Evolutionary conservation across 345 rosid genomes (phyloP), one percentile per base, ranked within the genome.

Genomic region (Eucalyptus cladocalyx): DNA sequence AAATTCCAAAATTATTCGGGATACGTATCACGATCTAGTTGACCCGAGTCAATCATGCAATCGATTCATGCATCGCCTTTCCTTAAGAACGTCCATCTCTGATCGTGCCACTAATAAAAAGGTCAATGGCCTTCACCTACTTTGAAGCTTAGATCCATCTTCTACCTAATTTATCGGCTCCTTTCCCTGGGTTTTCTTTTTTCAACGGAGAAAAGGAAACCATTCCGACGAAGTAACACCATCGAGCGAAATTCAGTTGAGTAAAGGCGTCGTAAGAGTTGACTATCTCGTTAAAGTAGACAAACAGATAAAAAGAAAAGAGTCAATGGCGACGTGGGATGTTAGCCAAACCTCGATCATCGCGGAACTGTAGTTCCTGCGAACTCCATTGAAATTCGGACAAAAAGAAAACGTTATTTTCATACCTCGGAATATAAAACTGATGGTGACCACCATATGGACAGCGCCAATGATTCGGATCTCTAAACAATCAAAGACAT

Each of bases 1-100:
- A 21, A 37, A 69, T 69, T 11, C 2, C 2, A 1, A 69, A 18
- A 5, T 17, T 9, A 1, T 18, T 69, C 0, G 4, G 3, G 4
- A 69, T 69, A 8, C 43, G 0, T 14, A 18, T 19, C 28, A 37
- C 6, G 15, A 48, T 48, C 14, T 65, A 65, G 8, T 37, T 6
- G 47, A 76, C 19, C 5, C 26, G 1, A 69, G 43, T 34, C 26
- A 18, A 34, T 34, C 26, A 34, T 67, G 76, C 76, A 4, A n/a
- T 32, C 4, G 1, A 17, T 9, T 11, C 37, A 32, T 16, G 23
- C 21, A 34, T 17, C 2, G 80, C 43, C 80, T 34, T 9, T 60
- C 32, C 32, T 60, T 28, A 12, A 12, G 32, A 60, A 60, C 24
- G 19, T 26, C 83, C 26, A 37, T 40, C 26, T 76, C 28, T 37